Conservation (phyloP, 352 stramenopile species). For the Phytophthora agathidicida region DNA sequence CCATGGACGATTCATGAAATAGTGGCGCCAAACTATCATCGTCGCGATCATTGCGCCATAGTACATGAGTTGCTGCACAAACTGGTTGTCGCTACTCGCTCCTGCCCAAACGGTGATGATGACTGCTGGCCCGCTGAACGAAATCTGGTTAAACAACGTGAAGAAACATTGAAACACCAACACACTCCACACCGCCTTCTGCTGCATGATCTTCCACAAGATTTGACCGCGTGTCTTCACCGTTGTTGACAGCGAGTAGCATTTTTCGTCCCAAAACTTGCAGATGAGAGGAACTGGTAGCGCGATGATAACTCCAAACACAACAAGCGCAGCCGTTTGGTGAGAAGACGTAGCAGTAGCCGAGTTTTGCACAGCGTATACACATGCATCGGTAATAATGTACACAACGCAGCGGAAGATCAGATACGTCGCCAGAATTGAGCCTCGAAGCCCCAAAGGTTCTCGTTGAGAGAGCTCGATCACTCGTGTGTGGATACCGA, state of each 20-base stretch:
- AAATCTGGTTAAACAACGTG: conserved; percentile 45
- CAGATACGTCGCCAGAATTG: conserved; percentile 49
- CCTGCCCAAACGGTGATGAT: conserved; percentile 39
- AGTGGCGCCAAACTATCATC: conserved; percentile 40
- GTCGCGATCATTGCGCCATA: conserved; percentile 29
- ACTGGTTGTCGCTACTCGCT: conserved; percentile 24
- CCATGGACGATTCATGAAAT: conserved; percentile 53
- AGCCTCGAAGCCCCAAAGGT: conserved; percentile 36
- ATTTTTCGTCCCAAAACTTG: conserved; percentile 51
- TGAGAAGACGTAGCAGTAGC: conserved; percentile 1
- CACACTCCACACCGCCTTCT: conserved; percentile 57
- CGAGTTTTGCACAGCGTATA: conserved; percentile 14
- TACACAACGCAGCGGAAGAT: conserved; percentile 33
- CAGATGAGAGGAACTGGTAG: conserved; percentile 41
- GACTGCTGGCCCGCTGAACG: conserved; percentile 29
- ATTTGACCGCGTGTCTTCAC: conserved; percentile 47
- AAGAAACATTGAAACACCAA: conserved; percentile 50
- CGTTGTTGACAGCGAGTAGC: conserved; percentile 45
- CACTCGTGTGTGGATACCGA: conserved; percentile 45
- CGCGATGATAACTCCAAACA: conserved; percentile 39
- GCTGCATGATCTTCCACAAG: conserved; percentile 60
- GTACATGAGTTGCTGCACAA: conserved; percentile 28
- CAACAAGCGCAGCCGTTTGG: conserved; percentile 25
- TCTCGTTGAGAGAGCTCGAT: conserved; percentile 55
- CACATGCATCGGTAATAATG: conserved; percentile 25